These are phyloP conservation scores for Lentinula guzmanii DNA, from an alignment of 768 basidiomycete genomes.

Conservation along the genomic window DNA sequence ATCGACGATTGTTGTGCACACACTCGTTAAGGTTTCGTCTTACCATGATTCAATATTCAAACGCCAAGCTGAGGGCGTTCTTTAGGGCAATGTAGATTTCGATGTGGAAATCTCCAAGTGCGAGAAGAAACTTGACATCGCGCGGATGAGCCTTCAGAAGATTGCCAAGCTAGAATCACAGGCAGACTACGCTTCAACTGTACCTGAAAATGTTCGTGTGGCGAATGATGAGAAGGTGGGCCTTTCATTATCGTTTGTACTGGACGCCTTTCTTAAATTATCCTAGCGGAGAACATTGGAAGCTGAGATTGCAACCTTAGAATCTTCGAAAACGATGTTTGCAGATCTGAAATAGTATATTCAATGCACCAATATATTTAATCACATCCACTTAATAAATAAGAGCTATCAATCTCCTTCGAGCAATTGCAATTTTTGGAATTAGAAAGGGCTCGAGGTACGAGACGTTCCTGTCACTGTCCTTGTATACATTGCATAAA, in stretches of 20 bases:
- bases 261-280: slow-evolving; percentile 1
- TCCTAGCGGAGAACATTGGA: slow-evolving; percentile 67
- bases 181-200: slow-evolving; percentile 71
- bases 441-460: not conserved
- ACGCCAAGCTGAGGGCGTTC: not conserved
- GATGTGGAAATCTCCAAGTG: slow-evolving; percentile 84
- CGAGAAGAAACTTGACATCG: slow-evolving; percentile 83
- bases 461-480: not conserved
- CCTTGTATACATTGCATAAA: not conserved
- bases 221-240: slow-evolving; percentile 81
- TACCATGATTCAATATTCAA: not conserved
- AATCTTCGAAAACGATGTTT: slow-evolving; percentile 73
- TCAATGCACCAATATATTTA: not conserved
- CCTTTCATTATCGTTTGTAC: slow-evolving; percentile 4
- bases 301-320: slow-evolving; percentile 72
- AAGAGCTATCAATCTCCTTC: not conserved
- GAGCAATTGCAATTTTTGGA: not conserved
- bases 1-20: slow-evolving; percentile 67
- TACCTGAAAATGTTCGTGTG: slow-evolving; percentile 70
- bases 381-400: not conserved
- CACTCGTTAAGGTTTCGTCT: slow-evolving; percentile 73
- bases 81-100: slow-evolving; percentile 84
- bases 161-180: slow-evolving; percentile 65
- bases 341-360: slow-evolving; percentile 44
- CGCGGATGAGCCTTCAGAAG: slow-evolving; percentile 67